Evolutionary conservation across 768 basidiomycete genomes (phyloP), one percentile per base, ranked within the genome.

Genomic region (Serendipita vermifera): DNA sequence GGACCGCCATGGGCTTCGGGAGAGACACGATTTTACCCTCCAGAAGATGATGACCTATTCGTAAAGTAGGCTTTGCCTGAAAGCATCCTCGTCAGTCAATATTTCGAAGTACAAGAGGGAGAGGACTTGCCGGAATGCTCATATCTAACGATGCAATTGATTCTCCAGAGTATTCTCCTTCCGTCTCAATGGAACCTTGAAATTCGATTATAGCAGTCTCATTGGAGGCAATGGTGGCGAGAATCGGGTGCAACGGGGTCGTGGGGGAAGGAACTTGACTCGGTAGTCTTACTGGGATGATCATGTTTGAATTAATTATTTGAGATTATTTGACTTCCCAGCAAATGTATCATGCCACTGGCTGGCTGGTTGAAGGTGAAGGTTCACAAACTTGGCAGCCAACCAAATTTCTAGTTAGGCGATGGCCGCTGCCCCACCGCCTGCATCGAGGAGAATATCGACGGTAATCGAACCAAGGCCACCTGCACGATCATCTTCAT

Each of bases 41-140:
- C 3, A 97, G 79, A 29, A 92, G 73, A 63, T 96, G 90, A 68
- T 93, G 83, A 11, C 92, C 92, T 58, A 97, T 85, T 55, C 75
- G 68, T 4, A 97, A 74, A 2, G 81, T 89, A 3, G 87, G 81
- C 61, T 83, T 87, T 59, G 78, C 82, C 87, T 89, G 43, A 17
- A 20, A 31, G 11, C 17, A 31, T 5, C 36, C 24, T 27, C 9
- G 14, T n/a, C n/a, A n/a, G n/a, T n/a, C n/a, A n/a, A n/a, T n/a
- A 39, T 29, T 39, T 13, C 20, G 7, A 32, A 31, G 22, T 24
- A 24, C 24, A 13, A 35, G 27, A 22, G 39, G 32, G 51, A 6
- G 41, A 6, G 11, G 14, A 41, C 33, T 35, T 64, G 59, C 3
- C 57, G 57, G 67, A 5, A 77, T 77, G 53, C 85, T 83, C 5